Conservation (phyloP, 73 alveolate species). For the Paramecium octaurelia region DNA sequence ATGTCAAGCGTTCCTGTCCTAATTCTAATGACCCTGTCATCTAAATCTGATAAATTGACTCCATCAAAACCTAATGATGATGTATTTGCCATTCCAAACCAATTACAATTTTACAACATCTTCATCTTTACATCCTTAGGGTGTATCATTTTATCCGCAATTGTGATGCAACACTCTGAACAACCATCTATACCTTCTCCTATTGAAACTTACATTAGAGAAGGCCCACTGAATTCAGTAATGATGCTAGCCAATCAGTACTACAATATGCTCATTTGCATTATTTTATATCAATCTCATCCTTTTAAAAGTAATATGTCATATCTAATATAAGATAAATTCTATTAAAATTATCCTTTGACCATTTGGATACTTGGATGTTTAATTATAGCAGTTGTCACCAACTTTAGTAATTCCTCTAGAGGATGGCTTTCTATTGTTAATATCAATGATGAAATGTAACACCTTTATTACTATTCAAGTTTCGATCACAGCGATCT, state of each 20-base stretch:
- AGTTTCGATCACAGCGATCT: neutral
- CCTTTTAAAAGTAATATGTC: neutral
- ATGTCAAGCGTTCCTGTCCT: neutral
- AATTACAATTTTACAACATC: neutral
- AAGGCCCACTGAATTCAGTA: neutral
- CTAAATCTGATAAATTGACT: neutral
- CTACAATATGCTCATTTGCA: neutral
- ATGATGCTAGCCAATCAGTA: neutral
- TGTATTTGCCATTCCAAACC: neutral
- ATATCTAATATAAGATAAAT: neutral
- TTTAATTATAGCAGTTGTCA: neutral
- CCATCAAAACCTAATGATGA: neutral
- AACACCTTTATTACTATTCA: neutral
- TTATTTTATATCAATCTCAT: neutral
- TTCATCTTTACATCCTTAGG: neutral
- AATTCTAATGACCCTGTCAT: neutral
- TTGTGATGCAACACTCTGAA: neutral
- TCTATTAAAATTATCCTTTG: neutral
- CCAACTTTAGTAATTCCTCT: neutral
- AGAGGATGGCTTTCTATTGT: neutral
- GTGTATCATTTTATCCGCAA: neutral
- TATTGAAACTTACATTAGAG: neutral
- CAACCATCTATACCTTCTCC: neutral
- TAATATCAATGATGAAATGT: neutral
- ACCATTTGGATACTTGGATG: neutral